Evolutionary conservation across 257 asterid species (phyloP).

Genomic region (Forsythia suspensa): DNA sequence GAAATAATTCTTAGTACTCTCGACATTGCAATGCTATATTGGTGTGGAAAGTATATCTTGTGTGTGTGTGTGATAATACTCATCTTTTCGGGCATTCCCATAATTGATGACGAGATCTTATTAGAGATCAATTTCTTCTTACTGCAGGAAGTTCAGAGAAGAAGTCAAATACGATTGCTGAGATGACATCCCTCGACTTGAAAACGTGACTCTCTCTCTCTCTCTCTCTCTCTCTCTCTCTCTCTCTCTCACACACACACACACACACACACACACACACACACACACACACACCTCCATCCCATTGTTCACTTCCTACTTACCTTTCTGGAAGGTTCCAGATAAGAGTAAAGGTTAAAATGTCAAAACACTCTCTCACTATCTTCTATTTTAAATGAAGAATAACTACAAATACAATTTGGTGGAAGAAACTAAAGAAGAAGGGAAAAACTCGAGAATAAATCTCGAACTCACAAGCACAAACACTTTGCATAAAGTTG

Average conservation of each 20-base stretch:
- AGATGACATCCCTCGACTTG: constrained; percentile 58
- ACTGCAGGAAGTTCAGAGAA: constrained; percentile 53
- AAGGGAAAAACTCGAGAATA: neutral
- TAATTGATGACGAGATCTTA: neutral
- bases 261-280: no score
- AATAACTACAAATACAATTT: neutral
- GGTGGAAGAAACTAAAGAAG: neutral
- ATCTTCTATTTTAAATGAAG: neutral
- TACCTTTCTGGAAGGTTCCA: neutral
- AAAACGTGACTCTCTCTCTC: constrained; percentile 47
- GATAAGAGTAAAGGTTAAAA: neutral
- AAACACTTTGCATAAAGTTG: neutral
- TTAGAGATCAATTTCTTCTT: neutral
- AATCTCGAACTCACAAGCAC: neutral
- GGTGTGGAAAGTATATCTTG: neutral
- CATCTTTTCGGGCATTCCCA: neutral
- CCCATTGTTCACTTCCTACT: neutral
- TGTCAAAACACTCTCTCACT: neutral
- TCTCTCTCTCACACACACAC: neutral
- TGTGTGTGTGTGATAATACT: neutral
- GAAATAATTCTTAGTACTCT: neutral
- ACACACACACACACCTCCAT: neutral
- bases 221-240: neutral
- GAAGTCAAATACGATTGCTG: constrained; percentile 46
- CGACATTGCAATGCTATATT: neutral